Conservation (phyloP, 768 basidiomycete genomes). For the Polyporus arcularius region DNA sequence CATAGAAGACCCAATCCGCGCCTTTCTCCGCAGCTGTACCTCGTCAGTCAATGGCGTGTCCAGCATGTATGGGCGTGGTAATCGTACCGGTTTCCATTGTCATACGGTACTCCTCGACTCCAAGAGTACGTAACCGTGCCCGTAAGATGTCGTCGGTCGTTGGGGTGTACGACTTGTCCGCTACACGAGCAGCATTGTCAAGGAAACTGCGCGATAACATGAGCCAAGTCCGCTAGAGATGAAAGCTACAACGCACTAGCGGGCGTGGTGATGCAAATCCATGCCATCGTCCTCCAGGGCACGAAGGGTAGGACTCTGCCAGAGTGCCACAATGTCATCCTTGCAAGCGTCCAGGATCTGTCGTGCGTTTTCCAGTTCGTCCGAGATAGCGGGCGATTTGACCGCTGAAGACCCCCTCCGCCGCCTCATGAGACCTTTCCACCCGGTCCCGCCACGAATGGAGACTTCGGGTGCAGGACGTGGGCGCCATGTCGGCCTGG, state of each 20-base stretch:
- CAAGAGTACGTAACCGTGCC: constrained; percentile 59
- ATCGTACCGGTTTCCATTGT: constrained; percentile 42
- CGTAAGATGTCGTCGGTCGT: constrained; percentile 62
- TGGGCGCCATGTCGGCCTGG: constrained; percentile 11
- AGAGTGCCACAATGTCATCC: constrained; percentile 24
- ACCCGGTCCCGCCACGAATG: constrained; percentile 45
- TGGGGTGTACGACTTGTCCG: constrained; percentile 50
- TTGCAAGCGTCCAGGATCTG: constrained; percentile 51
- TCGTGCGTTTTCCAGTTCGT: constrained; percentile 41
- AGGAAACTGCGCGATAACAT: constrained; percentile 46
- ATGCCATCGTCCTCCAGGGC: constrained; percentile 10
- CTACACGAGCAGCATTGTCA: constrained; percentile 51
- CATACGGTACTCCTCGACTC: constrained; percentile 61
- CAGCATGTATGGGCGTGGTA: neutral
- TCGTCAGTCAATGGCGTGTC: neutral
- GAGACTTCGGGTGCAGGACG: constrained; percentile 47
- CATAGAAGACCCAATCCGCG: constrained; percentile 59
- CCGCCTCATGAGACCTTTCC: constrained; percentile 42
- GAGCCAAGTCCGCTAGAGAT: neutral
- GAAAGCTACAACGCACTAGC: constrained; percentile 10
- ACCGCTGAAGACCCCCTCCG: constrained; percentile 17
- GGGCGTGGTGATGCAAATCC: constrained; percentile 14
- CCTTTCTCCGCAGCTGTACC: constrained; percentile 16
- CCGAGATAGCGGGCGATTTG: constrained; percentile 2
- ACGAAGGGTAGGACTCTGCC: neutral